Percentiles rank a stretch among this genome's conserved stretches.
phyloP scores from a whole-genome alignment of 345 rosid genomes.

The Jatropha curcas region DNA sequence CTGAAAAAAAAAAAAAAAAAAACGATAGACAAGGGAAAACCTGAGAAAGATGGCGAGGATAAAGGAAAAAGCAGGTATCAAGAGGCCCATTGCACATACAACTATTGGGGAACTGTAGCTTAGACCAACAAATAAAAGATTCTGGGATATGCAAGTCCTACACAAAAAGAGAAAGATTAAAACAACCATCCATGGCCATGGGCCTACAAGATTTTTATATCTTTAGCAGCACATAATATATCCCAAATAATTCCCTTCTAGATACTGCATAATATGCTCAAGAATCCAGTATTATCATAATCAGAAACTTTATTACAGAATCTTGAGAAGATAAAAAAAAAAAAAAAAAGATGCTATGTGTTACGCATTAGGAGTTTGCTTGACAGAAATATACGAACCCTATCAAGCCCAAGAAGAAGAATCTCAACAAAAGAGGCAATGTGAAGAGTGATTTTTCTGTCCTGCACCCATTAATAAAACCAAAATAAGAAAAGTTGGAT shows the following conservation, averaged over 20 bases:
- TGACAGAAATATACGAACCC: no score
- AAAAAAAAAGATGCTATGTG: no score
- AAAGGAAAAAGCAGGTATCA: conserved; percentile 66
- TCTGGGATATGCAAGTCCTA: conserved; percentile 65
- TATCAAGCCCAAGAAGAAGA: conserved; percentile 72
- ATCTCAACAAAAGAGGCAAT: conserved; percentile 47
- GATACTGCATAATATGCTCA: no score
- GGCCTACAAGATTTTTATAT: no score
- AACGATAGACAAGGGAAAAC: conserved; percentile 25
- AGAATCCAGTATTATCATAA: no score
- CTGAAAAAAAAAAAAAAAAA: neutral
- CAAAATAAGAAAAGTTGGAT: no score
- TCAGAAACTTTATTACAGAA: no score
- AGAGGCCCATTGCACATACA: conserved; percentile 79
- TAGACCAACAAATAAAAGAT: conserved; percentile 67
- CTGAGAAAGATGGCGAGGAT: conserved; percentile 55
- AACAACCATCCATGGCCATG: no score
- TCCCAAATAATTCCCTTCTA: no score
- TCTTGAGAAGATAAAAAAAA: no score
- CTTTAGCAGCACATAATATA: no score
- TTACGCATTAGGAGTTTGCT: no score
- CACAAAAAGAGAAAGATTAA: neutral
- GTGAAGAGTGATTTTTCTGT: conserved; percentile 45
- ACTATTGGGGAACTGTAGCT: conserved; percentile 75
- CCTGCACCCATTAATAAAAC: conserved; percentile 35